Base-by-base conservation (phyloP, 345 rosid species). In the Lumnitzera littorea region DNA sequence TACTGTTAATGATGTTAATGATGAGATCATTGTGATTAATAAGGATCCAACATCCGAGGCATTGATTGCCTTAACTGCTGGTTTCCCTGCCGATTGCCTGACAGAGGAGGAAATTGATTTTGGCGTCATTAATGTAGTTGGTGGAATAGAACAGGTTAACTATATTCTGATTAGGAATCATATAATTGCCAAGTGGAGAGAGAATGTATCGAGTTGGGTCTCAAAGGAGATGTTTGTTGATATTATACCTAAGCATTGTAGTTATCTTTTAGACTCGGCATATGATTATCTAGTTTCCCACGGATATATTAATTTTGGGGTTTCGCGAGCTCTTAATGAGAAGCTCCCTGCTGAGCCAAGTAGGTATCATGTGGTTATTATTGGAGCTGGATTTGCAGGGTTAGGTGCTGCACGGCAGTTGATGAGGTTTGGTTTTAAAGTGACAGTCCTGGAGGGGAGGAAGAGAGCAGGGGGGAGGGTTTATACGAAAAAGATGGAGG, bases 401-500 rank as follows among this genome's bases (percentile, higher is more conserved):
- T 82, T 94, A 71, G 87, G 90, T 55, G 96, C 99, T 0, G 97
- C 99, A 0, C 76, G 91, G 69, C 99, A 90, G 64, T 71, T 94
- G 73, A 65, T 90, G 84, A 80, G 95, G 75, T 83, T 84, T 60
- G 99, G 99, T 23, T 94, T 82, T 71, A 85, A 80, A 73, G 97
- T 94, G 53, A 87, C 87, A 0, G 91, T 94, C 55, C 75, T 94
- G 70, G 99, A 94, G 57, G 99, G 96, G n/a, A 94, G 99, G 80
- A 94, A 94, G 65, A 81, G 99, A n/a, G 84, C 97, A 0, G 97
- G 99, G 13, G 99, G 99, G 24, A 75, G 97, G 58, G 99, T 94
- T 73, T 94, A 94, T 67, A 90, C 97, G 0, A 94, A 84, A 71
- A 94, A 83, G 76, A 86, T 94, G 99, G 99, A 90, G 69, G 91